A percentile compares a stretch with the other conserved stretches of the same genome.
Evolutionary conservation across 441 rosid species (phyloP).

Genomic region (Gossypium davidsonii): DNA sequence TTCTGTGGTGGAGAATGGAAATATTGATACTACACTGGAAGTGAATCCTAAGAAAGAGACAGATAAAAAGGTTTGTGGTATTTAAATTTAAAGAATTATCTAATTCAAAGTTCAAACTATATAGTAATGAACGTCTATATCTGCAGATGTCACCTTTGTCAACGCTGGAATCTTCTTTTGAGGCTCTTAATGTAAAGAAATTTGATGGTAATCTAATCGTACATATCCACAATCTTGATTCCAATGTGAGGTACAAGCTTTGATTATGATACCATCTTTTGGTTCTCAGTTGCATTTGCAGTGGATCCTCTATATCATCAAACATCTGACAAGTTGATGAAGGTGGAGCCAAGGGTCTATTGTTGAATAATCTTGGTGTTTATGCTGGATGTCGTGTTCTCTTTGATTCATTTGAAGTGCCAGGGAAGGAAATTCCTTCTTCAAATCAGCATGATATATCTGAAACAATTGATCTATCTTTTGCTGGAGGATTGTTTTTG

Average conservation of each 20-base stretch:
- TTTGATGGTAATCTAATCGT: conserved; percentile 55
- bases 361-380: conserved; percentile 85
- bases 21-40: conserved; percentile 34
- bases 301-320: conserved; percentile 96
- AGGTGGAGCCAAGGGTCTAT: conserved; percentile 90
- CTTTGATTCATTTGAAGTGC: conserved; percentile 81
- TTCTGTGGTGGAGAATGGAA: conserved; percentile 33
- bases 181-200: conserved; percentile 75
- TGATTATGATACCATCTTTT: conserved; percentile 17
- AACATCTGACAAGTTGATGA: conserved; percentile 91
- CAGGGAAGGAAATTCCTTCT: conserved; percentile 55
- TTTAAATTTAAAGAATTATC: conserved; percentile 11
- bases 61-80: conserved; percentile 54
- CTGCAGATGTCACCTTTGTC: conserved; percentile 77
- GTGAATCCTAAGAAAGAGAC: conserved; percentile 51
- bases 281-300: conserved; percentile 71
- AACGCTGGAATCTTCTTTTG: conserved; percentile 77
- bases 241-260: conserved; percentile 15
- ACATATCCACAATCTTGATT: conserved; percentile 14
- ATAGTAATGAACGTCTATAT: conserved; percentile 22
- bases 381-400: conserved; percentile 84
- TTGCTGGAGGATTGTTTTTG: conserved; percentile 56
- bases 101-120: conserved; percentile 4
- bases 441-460: conserved; percentile 38
- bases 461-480: conserved; percentile 65